Evolutionary conservation across 495 filamentous ascomycete genomes (phyloP), one percentile per base, ranked within the genome.

Genomic region (Diplogelasinospora grovesii): DNA sequence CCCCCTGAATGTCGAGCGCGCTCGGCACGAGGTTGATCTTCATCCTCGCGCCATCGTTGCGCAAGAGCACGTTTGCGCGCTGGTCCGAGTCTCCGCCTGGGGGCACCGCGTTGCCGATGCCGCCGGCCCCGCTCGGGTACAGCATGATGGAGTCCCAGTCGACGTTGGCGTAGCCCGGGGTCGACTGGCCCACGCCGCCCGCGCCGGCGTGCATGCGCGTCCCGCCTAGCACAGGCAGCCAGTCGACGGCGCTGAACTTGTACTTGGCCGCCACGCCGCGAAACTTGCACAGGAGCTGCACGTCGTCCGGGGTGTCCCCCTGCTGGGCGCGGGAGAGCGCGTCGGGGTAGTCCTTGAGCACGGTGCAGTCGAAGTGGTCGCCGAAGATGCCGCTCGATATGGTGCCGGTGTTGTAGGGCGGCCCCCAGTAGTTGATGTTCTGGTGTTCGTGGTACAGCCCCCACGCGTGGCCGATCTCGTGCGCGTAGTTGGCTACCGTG

Each of bases 81-180:
- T n/a, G n/a, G n/a, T n/a, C n/a, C n/a, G 29, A 15, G 8, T 32
- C n/a, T 32, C 10, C 10, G 5, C 29, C 6, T 9, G 29, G 29
- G 5, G 5, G 5, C 5, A 5, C 5, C 5, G 29, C 40, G 19
- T 4, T 13, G 29, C 29, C 40, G 20, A 34, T 25, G 19, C 1
- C 45, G 20, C 45, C 39, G 24, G 38, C 38, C 10, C 32, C 32
- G 2, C 24, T 31, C 1, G 39, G 29, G 32, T 48, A 50, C 7
- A 50, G 13, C 47, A 50, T 50, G 42, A 50, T 50, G 41, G 41
- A 45, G n/a, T 31, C 14, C 47, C 41, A 45, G 30, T 50, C 47
- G 13, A 50, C 31, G 13, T 45, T 18, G 10, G 33, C 13, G 9
- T 0, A 11, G 14, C 21, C 31, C 11, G 8, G 21, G n/a, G n/a